These are phyloP conservation scores for Xylariaceae sp. DNA, from an alignment of 2,329 filamentous ascomycete genomes.

Conservation along the genomic window DNA sequence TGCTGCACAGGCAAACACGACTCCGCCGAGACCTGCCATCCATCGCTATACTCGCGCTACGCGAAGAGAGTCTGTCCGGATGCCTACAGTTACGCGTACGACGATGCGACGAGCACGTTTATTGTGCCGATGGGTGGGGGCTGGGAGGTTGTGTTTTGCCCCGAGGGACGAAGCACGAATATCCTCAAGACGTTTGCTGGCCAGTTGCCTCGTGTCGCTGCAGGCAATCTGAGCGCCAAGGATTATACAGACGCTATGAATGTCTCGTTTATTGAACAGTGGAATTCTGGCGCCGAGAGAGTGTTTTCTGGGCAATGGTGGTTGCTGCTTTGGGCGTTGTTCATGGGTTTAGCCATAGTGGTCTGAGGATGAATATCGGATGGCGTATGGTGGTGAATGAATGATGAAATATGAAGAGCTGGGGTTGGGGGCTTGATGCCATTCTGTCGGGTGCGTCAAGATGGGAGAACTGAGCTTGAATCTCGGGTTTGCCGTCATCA, in stretches of 20 bases:
- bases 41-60: conserved; percentile 64
- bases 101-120: conserved; percentile 58
- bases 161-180: conserved; percentile 57
- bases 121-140: conserved; percentile 66
- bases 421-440: not conserved
- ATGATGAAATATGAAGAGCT: not conserved
- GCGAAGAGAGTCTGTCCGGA: conserved; percentile 79
- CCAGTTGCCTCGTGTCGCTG: conserved; percentile 48
- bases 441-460: too few species aligned
- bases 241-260: conserved; percentile 35
- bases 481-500: conserved; percentile 1
- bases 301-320: not conserved
- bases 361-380: not conserved
- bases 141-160: conserved; percentile 78
- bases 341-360: not conserved
- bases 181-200: conserved; percentile 52
- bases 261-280: conserved; percentile 34
- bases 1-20: conserved; percentile 74
- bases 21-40: conserved; percentile 59
- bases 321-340: not conserved
- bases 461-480: not conserved
- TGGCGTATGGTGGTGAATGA: not conserved
- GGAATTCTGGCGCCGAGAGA: conserved; percentile 9
- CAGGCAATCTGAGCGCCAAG: conserved; percentile 37
- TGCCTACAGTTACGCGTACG: conserved; percentile 75